These are phyloP conservation scores for Penicillium sp. DNA, from an alignment of 2,329 filamentous ascomycete genomes.

Conservation along the genomic window DNA sequence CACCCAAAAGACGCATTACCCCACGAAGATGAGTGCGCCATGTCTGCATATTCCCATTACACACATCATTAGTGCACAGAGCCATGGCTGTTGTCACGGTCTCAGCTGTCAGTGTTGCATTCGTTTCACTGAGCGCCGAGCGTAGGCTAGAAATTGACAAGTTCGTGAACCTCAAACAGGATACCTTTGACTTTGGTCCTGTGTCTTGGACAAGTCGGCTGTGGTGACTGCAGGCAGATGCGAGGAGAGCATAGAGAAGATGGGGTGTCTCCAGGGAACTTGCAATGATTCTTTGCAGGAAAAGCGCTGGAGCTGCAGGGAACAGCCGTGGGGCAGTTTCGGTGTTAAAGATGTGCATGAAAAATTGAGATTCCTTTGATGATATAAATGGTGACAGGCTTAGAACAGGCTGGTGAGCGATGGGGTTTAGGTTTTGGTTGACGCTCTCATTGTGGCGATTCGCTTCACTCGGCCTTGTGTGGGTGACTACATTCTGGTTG, in stretches of 20 bases:
- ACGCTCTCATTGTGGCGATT: no score
- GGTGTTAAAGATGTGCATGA: no score
- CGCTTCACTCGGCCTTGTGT: no score
- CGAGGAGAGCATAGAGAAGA: constrained; percentile 31
- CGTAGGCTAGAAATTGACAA: constrained; percentile 28
- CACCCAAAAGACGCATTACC: constrained; percentile 25
- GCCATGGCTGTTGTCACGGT: constrained; percentile 32
- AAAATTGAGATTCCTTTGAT: no score
- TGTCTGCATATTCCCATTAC: constrained; percentile 31
- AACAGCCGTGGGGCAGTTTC: no score
- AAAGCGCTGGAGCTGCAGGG: constrained; percentile 6
- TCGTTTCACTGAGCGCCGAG: constrained; percentile 16
- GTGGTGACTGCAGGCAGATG: constrained; percentile 31
- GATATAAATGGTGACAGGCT: no score
- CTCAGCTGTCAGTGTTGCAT: constrained; percentile 20
- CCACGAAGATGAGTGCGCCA: constrained; percentile 31
- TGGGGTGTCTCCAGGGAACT: constrained; percentile 26
- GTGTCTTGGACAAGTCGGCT: constrained; percentile 26
- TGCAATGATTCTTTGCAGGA: constrained; percentile 11
- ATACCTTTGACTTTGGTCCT: constrained; percentile 11
- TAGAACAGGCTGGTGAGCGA: no score
- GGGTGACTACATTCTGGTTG: no score
- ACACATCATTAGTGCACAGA: constrained; percentile 37
- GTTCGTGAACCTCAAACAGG: constrained; percentile 30
- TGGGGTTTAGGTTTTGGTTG: no score